Evolutionary conservation across 2,329 filamentous ascomycete species (phyloP).

Genomic region (Sporothrix protearum): DNA sequence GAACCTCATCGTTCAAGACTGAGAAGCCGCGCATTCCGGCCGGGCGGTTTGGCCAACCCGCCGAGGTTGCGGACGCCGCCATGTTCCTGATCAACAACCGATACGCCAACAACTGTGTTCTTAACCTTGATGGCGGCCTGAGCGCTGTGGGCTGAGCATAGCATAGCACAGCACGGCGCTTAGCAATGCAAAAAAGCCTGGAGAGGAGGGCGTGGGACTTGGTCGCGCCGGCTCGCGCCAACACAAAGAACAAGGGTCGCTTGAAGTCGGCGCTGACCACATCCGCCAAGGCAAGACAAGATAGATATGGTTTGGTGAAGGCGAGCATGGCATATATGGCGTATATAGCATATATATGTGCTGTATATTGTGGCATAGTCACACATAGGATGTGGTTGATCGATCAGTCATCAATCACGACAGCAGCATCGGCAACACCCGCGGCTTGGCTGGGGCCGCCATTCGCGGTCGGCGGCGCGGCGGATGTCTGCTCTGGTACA

Average conservation of each 20-base stretch:
- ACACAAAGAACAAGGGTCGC: not conserved
- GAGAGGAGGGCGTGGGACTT: not conserved
- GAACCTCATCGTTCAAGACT: not conserved
- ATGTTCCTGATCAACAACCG: conserved; percentile 71
- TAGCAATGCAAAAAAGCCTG: not conserved
- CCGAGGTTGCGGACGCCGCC: conserved; percentile 79
- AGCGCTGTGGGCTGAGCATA: conserved; percentile 55
- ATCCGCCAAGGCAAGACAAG: not conserved
- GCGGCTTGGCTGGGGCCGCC: not conserved
- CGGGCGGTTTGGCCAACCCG: conserved; percentile 61
- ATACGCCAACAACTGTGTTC: conserved; percentile 82
- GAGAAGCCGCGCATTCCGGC: conserved; percentile 54
- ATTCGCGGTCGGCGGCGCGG: not conserved
- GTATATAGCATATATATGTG: not conserved
- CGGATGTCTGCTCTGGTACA: conserved; percentile 26
- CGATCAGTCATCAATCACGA: conserved; percentile 13
- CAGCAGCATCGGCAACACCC: not conserved
- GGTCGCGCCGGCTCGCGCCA: not conserved
- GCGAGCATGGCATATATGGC: not conserved
- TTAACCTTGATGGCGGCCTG: conserved; percentile 82
- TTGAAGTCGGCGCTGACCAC: conserved; percentile 36
- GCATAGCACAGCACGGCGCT: not conserved
- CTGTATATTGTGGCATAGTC: not conserved
- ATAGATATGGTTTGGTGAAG: not conserved
- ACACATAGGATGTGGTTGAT: not conserved